These are phyloP conservation scores for Pyrenopolyporus hunteri DNA, from an alignment of 495 filamentous ascomycete genomes.

Conservation along the genomic window DNA sequence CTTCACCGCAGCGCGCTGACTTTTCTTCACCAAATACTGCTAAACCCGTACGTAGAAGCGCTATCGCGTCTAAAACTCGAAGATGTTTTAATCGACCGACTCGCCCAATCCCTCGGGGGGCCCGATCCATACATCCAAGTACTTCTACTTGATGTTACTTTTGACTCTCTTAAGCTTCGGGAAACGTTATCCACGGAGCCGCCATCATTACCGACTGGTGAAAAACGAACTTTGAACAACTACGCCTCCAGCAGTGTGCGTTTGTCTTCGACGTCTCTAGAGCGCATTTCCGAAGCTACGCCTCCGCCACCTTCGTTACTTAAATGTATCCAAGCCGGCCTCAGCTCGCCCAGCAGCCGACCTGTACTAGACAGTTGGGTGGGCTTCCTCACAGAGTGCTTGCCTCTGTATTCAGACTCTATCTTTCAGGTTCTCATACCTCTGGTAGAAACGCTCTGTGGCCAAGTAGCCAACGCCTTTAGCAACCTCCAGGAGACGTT, in stretches of 20 bases:
- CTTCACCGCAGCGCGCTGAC: constrained; percentile 74
- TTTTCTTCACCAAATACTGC: constrained; percentile 75
- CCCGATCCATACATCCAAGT: constrained; percentile 72
- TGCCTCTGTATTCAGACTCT: constrained; percentile 79
- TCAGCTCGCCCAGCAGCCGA: constrained; percentile 75
- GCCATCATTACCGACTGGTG: constrained; percentile 50
- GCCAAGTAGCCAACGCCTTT: constrained; percentile 74
- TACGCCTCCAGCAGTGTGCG: constrained; percentile 39
- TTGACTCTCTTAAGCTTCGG: constrained; percentile 70
- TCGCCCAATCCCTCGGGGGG: constrained; percentile 66
- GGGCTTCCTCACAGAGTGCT: constrained; percentile 78
- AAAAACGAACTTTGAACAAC: constrained; percentile 48
- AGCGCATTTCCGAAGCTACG: constrained; percentile 42
- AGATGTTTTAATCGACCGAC: constrained; percentile 69
- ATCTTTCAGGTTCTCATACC: constrained; percentile 91
- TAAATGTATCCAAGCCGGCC: constrained; percentile 80
- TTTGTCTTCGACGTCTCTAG: constrained; percentile 30
- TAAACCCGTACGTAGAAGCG: constrained; percentile 69
- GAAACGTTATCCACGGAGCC: constrained; percentile 55
- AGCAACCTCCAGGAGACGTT: constrained; percentile 64
- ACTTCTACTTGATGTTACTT: constrained; percentile 75
- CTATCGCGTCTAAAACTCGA: constrained; percentile 76
- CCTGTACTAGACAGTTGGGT: constrained; percentile 90
- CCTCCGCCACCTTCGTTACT: constrained; percentile 77
- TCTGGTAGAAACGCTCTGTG: constrained; percentile 86